Percentiles rank a stretch among this genome's conserved stretches.
These are phyloP conservation scores for Xylaria sp. DNA, from an alignment of 2,329 filamentous ascomycete genomes.

Conservation along the genomic window DNA sequence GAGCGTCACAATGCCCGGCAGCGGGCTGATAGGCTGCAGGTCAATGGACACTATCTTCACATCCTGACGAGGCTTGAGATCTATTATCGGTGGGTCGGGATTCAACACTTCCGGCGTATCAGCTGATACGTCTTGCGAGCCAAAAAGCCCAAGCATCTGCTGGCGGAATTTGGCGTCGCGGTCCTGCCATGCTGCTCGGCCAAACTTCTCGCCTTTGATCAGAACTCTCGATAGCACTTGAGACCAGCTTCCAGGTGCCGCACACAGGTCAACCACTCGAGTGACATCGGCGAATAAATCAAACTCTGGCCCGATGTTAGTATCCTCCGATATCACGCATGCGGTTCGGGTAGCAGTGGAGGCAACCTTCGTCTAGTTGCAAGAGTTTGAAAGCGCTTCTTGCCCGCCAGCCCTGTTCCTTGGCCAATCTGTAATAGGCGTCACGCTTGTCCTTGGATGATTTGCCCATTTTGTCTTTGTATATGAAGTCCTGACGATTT, in stretches of 20 bases:
- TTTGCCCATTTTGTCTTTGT: constrained; percentile 74
- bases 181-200: constrained; percentile 83
- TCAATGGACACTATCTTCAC: constrained; percentile 97
- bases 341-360: neutral
- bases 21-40: constrained; percentile 90
- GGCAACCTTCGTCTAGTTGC: constrained; percentile 79
- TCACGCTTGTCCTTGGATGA: constrained; percentile 99
- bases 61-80: constrained; percentile 58
- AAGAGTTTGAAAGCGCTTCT: constrained; percentile 96
- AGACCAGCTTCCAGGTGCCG: constrained; percentile 95
- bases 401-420: constrained; percentile 98
- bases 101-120: constrained; percentile 28
- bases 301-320: constrained; percentile 64
- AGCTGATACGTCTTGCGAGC: constrained; percentile 33
- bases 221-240: constrained; percentile 92
- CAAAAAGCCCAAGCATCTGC: constrained; percentile 59
- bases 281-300: constrained; percentile 89
- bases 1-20: constrained; percentile 89
- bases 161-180: constrained; percentile 69
- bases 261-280: constrained; percentile 92
- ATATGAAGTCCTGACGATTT: constrained; percentile 4
- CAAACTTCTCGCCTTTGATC: constrained; percentile 91
- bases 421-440: constrained; percentile 95
- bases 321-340: neutral
- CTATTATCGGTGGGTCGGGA: constrained; percentile 23